Conservation (phyloP, 78 protist species). For the slime mould (Dictyostelium discoideum) region dicty_2.7 NC_007091.3:2951001-2951500, state of each 20-base stretch:
- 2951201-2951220: too few species aligned
- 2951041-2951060: too few species aligned
- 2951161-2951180: too few species aligned
- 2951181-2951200: too few species aligned
- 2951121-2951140: too few species aligned
- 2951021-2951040: too few species aligned
- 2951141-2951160: too few species aligned
- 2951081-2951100: too few species aligned
- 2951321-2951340: neutral
- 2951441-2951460: neutral
- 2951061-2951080: too few species aligned
- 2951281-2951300: neutral
- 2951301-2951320: neutral
- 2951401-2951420: neutral
- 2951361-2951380: neutral
- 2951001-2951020: too few species aligned
- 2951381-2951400: neutral
- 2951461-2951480: neutral
- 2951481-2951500: neutral
- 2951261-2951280: neutral
- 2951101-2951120: too few species aligned
- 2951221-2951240: neutral
- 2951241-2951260: neutral
- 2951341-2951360: neutral
- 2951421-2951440: neutral